These are phyloP conservation scores for Colletotrichum shisoi DNA, from an alignment of 2,329 filamentous ascomycete species.

Conservation along the genomic window DNA sequence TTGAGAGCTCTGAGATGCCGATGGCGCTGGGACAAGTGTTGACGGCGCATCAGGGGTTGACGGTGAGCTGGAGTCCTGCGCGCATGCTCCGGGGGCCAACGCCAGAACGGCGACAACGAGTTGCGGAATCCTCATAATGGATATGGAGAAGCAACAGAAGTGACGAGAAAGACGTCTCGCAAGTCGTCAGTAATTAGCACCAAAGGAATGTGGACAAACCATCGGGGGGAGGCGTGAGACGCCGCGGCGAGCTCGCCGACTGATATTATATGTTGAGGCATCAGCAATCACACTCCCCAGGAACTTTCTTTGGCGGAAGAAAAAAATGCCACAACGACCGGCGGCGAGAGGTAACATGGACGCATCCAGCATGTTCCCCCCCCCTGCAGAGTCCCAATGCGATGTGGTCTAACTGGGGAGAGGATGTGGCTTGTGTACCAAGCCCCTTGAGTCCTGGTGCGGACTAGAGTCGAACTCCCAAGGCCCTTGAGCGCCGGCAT, in stretches of 20 bases:
- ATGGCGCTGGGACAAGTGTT: neutral
- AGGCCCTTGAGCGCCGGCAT: slow-evolving; percentile 1
- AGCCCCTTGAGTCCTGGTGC: neutral
- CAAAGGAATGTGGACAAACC: neutral
- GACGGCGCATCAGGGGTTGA: neutral
- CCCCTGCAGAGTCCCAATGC: neutral
- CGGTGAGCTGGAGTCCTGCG: slow-evolving; percentile 3
- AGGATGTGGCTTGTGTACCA: slow-evolving; percentile 3
- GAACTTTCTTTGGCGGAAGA: neutral
- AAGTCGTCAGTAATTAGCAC: too few relatives aligned
- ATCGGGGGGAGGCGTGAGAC: neutral
- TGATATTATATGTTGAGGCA: neutral
- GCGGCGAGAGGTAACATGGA: neutral
- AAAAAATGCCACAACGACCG: slow-evolving; percentile 1
- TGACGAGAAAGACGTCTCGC: neutral
- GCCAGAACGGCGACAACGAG: neutral
- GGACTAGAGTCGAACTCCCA: neutral
- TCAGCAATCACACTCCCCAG: neutral
- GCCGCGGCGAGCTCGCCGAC: neutral
- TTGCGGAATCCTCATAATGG: slow-evolving; percentile 10
- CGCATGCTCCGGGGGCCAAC: neutral
- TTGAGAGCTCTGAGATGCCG: neutral
- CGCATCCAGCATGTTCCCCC: neutral
- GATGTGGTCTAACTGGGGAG: neutral
- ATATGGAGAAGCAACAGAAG: neutral